Evolutionary conservation across 441 rosid species (phyloP), one percentile per base, ranked within the genome.

Genomic region (Bruguiera hainesii): DNA sequence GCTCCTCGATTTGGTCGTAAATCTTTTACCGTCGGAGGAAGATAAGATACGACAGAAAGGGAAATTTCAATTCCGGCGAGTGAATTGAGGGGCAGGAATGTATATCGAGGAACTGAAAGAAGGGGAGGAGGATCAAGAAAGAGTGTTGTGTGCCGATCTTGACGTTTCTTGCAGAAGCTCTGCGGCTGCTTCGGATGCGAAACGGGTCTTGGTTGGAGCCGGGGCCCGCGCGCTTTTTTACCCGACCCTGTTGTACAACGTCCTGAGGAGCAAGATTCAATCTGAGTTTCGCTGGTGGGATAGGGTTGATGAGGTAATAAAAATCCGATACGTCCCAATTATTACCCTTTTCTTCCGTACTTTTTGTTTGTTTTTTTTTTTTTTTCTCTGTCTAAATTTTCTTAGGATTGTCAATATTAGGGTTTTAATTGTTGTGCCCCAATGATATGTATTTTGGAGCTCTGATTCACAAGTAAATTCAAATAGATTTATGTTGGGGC

Each of bases 221-320:
- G 90, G 87, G 26, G 86, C 89, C 48, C 83, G 93, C 29, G 80
- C 80, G 50, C 70, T 87, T 66, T 87, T 87, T 81, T 87, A 87
- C 51, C 90, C 90, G 21, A 85, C 93, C 30, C 61, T 87, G 68
- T 50, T 85, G 25, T 85, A 85, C 71, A 87, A 87, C 63, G 84
- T 85, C 74, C 81, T 85, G 30, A 84, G 93, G 79, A 87, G 82
- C 77, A 84, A 76, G 80, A 58, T 84, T 48, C 85, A 87, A 77
- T 18, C 86, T 11, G 93, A 82, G 61, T 87, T 87, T 76, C 84
- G 90, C 35, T 87, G 93, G 93, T 87, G 93, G 93, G 90, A 85
- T 78, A 73, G 82, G 60, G 80, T 85, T 30, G 83, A 74, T 59
- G 78, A 85, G 93, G 93, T 87, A 82, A 28, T 71, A 66, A 33